Base-by-base conservation (phyloP, 441 rosid species). In the Erodium moschatum region DNA sequence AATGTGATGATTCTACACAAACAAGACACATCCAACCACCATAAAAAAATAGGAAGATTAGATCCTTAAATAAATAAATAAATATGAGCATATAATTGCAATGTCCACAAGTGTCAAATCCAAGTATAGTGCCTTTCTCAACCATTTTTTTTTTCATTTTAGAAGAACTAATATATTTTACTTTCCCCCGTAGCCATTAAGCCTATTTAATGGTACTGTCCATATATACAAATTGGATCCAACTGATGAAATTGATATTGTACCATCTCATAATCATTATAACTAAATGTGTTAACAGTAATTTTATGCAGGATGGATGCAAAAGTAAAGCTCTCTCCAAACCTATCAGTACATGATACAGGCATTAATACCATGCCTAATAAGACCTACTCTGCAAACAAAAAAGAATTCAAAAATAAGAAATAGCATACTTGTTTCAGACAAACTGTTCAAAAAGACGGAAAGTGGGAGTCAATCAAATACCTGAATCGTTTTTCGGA, bases 401-500 rank as follows among this genome's bases (percentile, higher is more conserved):
- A 44, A 56, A 20, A 16, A 18, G 24, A 18, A 54, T 16, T 54
- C 5, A 7, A 56, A 20, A 56, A 16, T 6, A 18, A 16, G 16
- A 10, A 19, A 56, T 19, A 9, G 24, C 62, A 5, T 20, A 18
- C 62, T 20, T 56, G 27, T 56, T 56, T 56, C 62, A 56, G 21
- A 56, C 21, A 56, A 56, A 56, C 62, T 18, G 7, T 9, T 70
- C 8, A 3, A 65, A n/a, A n/a, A 58, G 2, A 21, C 29, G n/a
- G 50, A 69, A 64, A 31, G 69, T 9, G 21, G 33, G 66, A 48
- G 29, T 65, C 67, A 70, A 71, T 72, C 27, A 77, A 79, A 75
- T 71, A 75, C 98, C 98, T 94, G 90, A 94, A 94, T 71, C 91
- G 80, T 78, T 89, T 94, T 77, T 89, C 96, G 74, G 97, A 81